phyloP scores from a whole-genome alignment of 106 monocot genomes.

The Amphibolis antarctica region DNA sequence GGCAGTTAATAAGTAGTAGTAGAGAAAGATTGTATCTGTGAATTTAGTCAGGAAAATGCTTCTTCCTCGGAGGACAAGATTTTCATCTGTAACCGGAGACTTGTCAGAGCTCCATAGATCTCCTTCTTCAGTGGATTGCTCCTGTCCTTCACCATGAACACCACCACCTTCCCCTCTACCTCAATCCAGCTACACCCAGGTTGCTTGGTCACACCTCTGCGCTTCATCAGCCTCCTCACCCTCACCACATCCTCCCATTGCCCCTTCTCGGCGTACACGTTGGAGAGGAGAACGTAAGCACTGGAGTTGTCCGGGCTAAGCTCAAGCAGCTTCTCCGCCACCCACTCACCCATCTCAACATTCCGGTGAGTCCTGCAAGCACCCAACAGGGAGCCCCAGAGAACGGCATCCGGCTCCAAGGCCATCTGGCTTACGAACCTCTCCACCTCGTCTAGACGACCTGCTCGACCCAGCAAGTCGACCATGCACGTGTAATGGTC shows the following conservation, averaged over 20 bases:
- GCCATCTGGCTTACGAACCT: constrained; percentile 49
- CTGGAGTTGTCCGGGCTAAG: constrained; percentile 47
- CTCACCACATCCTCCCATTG: constrained; percentile 42
- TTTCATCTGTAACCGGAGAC: too few relatives aligned
- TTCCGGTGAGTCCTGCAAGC: constrained; percentile 44
- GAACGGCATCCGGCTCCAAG: constrained; percentile 43
- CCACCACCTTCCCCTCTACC: constrained; percentile 26
- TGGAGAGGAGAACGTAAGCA: constrained; percentile 55
- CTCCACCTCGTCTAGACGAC: constrained; percentile 37
- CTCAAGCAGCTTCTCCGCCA: constrained; percentile 37
- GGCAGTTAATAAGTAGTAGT: too few relatives aligned
- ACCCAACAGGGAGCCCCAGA: constrained; percentile 51
- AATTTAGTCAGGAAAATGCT: too few relatives aligned
- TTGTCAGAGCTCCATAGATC: too few relatives aligned
- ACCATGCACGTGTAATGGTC: constrained; percentile 55
- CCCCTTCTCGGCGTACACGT: constrained; percentile 46
- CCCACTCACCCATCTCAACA: constrained; percentile 28
- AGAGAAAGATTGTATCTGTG: too few relatives aligned
- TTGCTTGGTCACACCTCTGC: constrained; percentile 34
- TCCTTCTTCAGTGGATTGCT: too few relatives aligned
- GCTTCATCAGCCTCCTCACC: constrained; percentile 47
- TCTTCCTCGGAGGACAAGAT: too few relatives aligned
- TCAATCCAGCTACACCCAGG: constrained; percentile 65
- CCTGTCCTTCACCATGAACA: too few relatives aligned
- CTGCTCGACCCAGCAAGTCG: constrained; percentile 57